phyloP scores from a whole-genome alignment of 768 basidiomycete species.

The Mycena chlorophos region DNA sequence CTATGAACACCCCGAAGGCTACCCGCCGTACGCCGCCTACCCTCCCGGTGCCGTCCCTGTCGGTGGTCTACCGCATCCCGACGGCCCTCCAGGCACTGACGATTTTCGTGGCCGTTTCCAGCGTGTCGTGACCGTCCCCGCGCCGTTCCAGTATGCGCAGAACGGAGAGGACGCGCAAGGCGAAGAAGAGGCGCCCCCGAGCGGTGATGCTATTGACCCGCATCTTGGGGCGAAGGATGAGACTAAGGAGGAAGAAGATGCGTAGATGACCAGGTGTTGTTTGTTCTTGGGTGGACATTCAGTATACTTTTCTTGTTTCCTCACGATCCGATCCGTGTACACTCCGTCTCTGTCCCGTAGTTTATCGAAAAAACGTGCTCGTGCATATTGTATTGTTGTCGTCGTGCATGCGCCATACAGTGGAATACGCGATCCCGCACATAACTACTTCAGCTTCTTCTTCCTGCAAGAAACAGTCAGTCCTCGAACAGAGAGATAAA shows the following conservation, averaged over 20 bases:
- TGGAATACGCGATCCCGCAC: neutral
- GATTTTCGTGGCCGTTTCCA: constrained; percentile 21
- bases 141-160: constrained; percentile 13
- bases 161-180: neutral
- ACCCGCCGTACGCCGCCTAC: constrained; percentile 11
- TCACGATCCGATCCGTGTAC: neutral
- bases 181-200: neutral
- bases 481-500: constrained; percentile 1
- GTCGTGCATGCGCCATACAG: neutral
- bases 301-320: neutral
- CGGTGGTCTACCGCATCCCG: neutral
- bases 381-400: neutral
- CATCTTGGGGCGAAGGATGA: constrained; percentile 14
- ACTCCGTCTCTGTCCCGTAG: neutral
- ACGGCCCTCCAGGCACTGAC: constrained; percentile 7
- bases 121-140: constrained; percentile 16
- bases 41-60: constrained; percentile 3
- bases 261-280: neutral
- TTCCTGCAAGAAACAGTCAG: constrained; percentile 50
- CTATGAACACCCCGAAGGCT: constrained; percentile 18
- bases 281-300: neutral
- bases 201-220: constrained; percentile 14
- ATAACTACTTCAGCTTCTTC: constrained; percentile 91
- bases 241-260: neutral
- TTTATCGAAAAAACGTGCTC: too few relatives aligned